These are phyloP conservation scores for Abrus precatorius DNA, from an alignment of 306 rosid genomes.

Conservation along the genomic window DNA sequence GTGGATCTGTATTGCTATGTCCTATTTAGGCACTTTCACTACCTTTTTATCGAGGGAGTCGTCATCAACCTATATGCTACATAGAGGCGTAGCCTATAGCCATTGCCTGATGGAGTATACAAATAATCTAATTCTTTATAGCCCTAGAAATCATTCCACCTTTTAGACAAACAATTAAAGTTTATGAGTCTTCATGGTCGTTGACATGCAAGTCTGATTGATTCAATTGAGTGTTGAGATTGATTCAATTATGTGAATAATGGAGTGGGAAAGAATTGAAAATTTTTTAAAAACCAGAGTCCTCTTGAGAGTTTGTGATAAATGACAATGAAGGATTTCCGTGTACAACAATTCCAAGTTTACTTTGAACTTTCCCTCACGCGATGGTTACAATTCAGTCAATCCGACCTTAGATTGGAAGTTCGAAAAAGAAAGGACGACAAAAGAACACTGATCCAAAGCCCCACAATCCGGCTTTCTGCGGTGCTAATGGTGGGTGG, in stretches of 20 bases:
- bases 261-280: neutral
- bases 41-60: slow-evolving; percentile 33
- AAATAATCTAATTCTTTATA: slow-evolving; percentile 11
- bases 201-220: slow-evolving; percentile 28
- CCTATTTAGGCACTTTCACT: slow-evolving; percentile 35
- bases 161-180: slow-evolving; percentile 19
- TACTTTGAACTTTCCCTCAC: slow-evolving; percentile 46
- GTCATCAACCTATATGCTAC: slow-evolving; percentile 15
- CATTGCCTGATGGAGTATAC: neutral
- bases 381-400: slow-evolving; percentile 47
- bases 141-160: slow-evolving; percentile 36
- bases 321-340: slow-evolving; percentile 36
- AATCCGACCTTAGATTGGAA: slow-evolving; percentile 38
- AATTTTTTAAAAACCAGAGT: neutral
- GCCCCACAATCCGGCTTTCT: slow-evolving; percentile 49
- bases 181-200: slow-evolving; percentile 7
- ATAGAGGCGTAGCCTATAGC: slow-evolving; percentile 25
- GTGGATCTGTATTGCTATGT: neutral
- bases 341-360: slow-evolving; percentile 41
- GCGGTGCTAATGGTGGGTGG: slow-evolving; percentile 37
- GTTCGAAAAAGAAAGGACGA: slow-evolving; percentile 45
- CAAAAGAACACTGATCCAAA: slow-evolving; percentile 48
- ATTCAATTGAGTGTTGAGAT: slow-evolving; percentile 13
- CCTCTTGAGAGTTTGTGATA: slow-evolving; percentile 8
- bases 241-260: slow-evolving; percentile 24